These are phyloP conservation scores for Aspergillus biplanus DNA, from an alignment of 495 filamentous ascomycete genomes.

Conservation along the genomic window DNA sequence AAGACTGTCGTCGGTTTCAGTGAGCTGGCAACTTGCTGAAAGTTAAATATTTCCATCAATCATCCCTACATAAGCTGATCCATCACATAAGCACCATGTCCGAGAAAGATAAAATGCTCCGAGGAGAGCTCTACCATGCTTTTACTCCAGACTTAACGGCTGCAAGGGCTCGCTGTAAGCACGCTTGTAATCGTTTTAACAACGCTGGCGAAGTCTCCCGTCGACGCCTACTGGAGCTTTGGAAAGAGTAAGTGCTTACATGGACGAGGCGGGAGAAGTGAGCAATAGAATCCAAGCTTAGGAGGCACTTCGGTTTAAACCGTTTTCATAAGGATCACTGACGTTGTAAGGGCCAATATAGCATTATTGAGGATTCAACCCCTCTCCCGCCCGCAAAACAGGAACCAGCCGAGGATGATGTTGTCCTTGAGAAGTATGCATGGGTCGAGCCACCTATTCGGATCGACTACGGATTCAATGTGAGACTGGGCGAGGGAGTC, in stretches of 20 bases:
- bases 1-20: too few species aligned
- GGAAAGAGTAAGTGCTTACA: constrained; percentile 64
- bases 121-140: constrained; percentile 52
- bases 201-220: constrained; percentile 58
- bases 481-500: constrained; percentile 66
- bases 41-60: not conserved
- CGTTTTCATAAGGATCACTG: constrained; percentile 1
- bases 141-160: constrained; percentile 58
- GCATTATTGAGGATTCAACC: constrained; percentile 60
- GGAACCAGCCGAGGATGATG: constrained; percentile 61
- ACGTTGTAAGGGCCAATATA: constrained; percentile 28
- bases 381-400: constrained; percentile 61
- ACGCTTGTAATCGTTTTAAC: constrained; percentile 67
- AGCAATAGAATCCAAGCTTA: not conserved
- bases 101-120: constrained; percentile 43
- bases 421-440: constrained; percentile 60
- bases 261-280: not conserved
- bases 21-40: not conserved
- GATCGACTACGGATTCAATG: constrained; percentile 77
- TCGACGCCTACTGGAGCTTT: constrained; percentile 65
- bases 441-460: constrained; percentile 74
- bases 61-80: not conserved
- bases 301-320: not conserved
- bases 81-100: constrained; percentile 10
- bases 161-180: constrained; percentile 60